Conservation (phyloP, 345 rosid species). For the Gossypium longicalyx region DNA sequence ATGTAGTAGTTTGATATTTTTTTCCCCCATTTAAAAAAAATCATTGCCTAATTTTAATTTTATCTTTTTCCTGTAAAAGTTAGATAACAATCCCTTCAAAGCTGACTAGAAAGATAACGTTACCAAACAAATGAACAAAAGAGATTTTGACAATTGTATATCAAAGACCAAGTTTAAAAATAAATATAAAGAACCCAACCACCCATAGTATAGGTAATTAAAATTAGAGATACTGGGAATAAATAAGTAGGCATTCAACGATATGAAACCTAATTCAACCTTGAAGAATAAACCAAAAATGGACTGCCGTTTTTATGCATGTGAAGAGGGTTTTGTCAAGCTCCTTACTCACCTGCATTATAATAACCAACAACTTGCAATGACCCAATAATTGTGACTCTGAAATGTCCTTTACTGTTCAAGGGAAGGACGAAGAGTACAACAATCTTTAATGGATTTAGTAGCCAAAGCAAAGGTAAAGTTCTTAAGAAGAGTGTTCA, state of each 20-base stretch:
- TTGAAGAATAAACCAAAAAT: neutral
- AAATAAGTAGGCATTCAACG: too few species aligned
- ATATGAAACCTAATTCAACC: neutral
- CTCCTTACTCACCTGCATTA: neutral
- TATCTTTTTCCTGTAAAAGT: neutral
- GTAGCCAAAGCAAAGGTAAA: neutral
- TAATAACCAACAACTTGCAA: neutral
- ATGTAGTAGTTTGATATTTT: too few species aligned
- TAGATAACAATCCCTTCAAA: neutral
- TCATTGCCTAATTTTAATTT: neutral
- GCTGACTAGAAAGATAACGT: too few species aligned
- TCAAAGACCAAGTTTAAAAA: neutral
- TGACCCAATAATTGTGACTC: neutral
- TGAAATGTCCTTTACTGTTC: neutral
- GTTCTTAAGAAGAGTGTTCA: neutral
- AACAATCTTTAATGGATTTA: neutral
- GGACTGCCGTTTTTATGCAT: neutral
- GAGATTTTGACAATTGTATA: neutral
- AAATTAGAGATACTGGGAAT: too few species aligned
- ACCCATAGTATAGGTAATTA: neutral
- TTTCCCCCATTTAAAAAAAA: too few species aligned
- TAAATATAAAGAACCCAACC: neutral
- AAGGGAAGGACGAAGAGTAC: neutral
- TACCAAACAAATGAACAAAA: too few species aligned
- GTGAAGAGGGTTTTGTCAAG: constrained; percentile 1